Base-by-base conservation (phyloP, 148 eudicot genomes). In the Heliosperma pusillum region DNA sequence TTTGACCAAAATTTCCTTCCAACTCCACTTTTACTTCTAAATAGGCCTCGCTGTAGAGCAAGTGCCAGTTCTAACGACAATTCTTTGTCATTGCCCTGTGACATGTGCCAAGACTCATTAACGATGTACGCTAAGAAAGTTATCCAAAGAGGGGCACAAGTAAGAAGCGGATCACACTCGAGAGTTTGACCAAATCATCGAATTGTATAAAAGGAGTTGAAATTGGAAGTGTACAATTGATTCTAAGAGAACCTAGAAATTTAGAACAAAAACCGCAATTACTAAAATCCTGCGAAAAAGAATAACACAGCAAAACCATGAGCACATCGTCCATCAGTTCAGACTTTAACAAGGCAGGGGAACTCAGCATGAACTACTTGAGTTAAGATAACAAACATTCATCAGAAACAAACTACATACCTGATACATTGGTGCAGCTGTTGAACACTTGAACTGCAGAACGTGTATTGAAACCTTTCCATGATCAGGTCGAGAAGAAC, bases 11-110 rank as follows among this genome's bases (percentile, higher is more conserved):
- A 17, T 59, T 44, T 22, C 53, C 29, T 59, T 68, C 82, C 82
- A 58, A 69, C 78, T 50, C 82, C 82, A 63, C 78, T 69, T 63
- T 70, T 75, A 67, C 78, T 76, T 73, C 98, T 97, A 77, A 92
- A 83, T 33, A 95, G 90, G 78, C 94, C 91, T 74, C 86, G 75
- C 69, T 86, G 86, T 78, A 92, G 96, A 71, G 90, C 89, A 67
- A 76, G 76, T 29, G 91, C 89, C 30, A 95, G 88, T 82, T 92
- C 97, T 19, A 86, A 75, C 11, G 99, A 85, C 64, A 95, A 79
- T 66, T 90, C 97, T 71, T n/a, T n/a, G n/a, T 95, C 99, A 79
- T 97, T 88, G 13, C 99, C 94, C 97, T 90, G 84, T 62, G 53
- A 26, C 53, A 75, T 24, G 57, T 2, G 36, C 36, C 15, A 70